phyloP scores from a whole-genome alignment of 2,329 filamentous ascomycete species.

The Byssoonygena ceratinophila region DNA sequence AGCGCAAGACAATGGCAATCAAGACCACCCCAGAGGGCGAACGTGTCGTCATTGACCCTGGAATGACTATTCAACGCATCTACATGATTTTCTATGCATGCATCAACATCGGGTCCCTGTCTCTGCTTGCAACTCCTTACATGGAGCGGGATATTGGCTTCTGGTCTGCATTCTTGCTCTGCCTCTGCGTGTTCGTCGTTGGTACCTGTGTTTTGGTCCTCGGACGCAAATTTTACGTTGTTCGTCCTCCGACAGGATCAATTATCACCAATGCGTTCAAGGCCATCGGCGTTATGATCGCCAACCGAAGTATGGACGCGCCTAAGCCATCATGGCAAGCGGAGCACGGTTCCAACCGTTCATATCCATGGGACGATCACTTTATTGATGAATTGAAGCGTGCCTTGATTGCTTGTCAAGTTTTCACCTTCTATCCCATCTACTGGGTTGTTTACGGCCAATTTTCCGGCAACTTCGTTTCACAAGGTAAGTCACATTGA shows the following conservation, averaged over 20 bases:
- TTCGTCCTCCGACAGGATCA: slow-evolving; percentile 49
- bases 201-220: slow-evolving; percentile 47
- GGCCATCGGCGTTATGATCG: slow-evolving; percentile 46
- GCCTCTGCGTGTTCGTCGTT: slow-evolving; percentile 53
- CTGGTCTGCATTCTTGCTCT: slow-evolving; percentile 53
- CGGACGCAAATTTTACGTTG: slow-evolving; percentile 38
- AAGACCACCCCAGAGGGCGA: slow-evolving; percentile 38
- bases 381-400: slow-evolving; percentile 65
- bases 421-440: slow-evolving; percentile 60
- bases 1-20: slow-evolving; percentile 44
- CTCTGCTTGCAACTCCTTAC: slow-evolving; percentile 54
- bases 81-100: slow-evolving; percentile 67
- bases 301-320: slow-evolving; percentile 47
- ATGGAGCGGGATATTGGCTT: slow-evolving; percentile 59
- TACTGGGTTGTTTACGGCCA: slow-evolving; percentile 61
- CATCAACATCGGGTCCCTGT: slow-evolving; percentile 64
- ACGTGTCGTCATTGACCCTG: slow-evolving; percentile 55
- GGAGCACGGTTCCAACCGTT: slow-evolving; percentile 37
- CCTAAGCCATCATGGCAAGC: slow-evolving; percentile 57
- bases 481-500: slow-evolving; percentile 41
- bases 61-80: slow-evolving; percentile 55
- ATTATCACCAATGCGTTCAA: slow-evolving; percentile 57
- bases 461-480: slow-evolving; percentile 56
- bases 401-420: slow-evolving; percentile 55
- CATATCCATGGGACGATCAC: slow-evolving; percentile 54